Percentiles rank a stretch among this genome's conserved stretches.
Evolutionary conservation across 805 yeast genomes (phyloP).

Genomic region (Ascoidea tarda): DNA sequence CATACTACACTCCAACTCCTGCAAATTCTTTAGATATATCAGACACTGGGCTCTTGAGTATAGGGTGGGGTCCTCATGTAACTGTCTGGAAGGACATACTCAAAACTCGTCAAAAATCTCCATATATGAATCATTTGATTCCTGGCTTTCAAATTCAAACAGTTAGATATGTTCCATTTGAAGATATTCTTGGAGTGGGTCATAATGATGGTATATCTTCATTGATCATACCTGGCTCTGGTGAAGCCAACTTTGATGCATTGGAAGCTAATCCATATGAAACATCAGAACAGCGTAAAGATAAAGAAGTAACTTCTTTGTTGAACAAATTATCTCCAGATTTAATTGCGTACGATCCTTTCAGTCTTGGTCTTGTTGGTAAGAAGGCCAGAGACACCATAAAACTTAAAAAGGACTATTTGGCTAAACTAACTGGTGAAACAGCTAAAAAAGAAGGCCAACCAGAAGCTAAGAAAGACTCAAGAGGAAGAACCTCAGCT

Average conservation of each 20-base stretch:
- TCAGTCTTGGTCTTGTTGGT: slow-evolving; percentile 73
- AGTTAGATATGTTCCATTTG: slow-evolving; percentile 78
- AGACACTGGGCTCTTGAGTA: slow-evolving; percentile 74
- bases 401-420: slow-evolving; percentile 16
- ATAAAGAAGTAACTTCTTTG: slow-evolving; percentile 74
- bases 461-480: slow-evolving; percentile 49
- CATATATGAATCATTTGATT: slow-evolving; percentile 83
- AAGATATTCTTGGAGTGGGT: slow-evolving; percentile 90
- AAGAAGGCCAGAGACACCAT: slow-evolving; percentile 43
- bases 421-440: slow-evolving; percentile 20
- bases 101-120: slow-evolving; percentile 47
- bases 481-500: slow-evolving; percentile 71
- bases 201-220: slow-evolving; percentile 68
- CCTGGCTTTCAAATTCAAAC: slow-evolving; percentile 65
- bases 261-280: slow-evolving; percentile 88
- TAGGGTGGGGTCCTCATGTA: slow-evolving; percentile 94
- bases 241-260: slow-evolving; percentile 96
- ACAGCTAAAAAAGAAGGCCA: slow-evolving; percentile 25
- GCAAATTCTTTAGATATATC: slow-evolving; percentile 70
- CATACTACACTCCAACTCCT: slow-evolving; percentile 70
- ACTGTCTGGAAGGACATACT: slow-evolving; percentile 87
- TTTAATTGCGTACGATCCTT: slow-evolving; percentile 84
- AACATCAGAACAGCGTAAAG: slow-evolving; percentile 85
- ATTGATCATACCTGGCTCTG: slow-evolving; percentile 89
- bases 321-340: slow-evolving; percentile 86